A percentile compares a stretch with the other conserved stretches of the same genome.
phyloP scores from a whole-genome alignment of 1,139 yeast species.

The Nakaseomyces delphensis region DNA sequence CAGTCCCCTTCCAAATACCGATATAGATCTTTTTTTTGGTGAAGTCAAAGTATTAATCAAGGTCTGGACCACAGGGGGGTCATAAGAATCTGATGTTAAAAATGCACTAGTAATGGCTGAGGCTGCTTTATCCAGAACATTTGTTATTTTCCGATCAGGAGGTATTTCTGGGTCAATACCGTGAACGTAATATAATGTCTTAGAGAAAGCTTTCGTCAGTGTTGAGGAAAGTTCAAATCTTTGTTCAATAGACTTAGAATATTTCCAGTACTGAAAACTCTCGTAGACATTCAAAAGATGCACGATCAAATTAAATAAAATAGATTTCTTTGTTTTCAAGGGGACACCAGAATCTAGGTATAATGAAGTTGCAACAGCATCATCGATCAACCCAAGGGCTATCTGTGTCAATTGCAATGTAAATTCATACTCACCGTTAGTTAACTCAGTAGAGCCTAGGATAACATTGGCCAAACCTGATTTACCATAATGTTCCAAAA shows the following conservation, averaged over 20 bases:
- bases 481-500: slow-evolving; percentile 57
- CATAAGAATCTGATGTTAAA: slow-evolving; percentile 43
- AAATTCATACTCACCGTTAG: slow-evolving; percentile 56
- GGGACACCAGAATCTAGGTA: slow-evolving; percentile 34
- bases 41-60: slow-evolving; percentile 38
- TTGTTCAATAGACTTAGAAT: slow-evolving; percentile 43
- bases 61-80: slow-evolving; percentile 44
- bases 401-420: slow-evolving; percentile 52
- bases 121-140: slow-evolving; percentile 45
- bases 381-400: slow-evolving; percentile 45
- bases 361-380: slow-evolving; percentile 37
- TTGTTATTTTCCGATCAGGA: slow-evolving; percentile 39
- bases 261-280: slow-evolving; percentile 65
- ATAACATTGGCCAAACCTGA: slow-evolving; percentile 59
- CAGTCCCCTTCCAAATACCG: slow-evolving; percentile 16
- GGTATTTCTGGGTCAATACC: slow-evolving; percentile 44
- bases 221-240: slow-evolving; percentile 54
- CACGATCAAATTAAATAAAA: slow-evolving; percentile 46
- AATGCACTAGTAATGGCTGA: slow-evolving; percentile 47
- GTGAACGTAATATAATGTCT: slow-evolving; percentile 47
- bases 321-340: slow-evolving; percentile 42
- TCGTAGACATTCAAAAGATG: slow-evolving; percentile 65
- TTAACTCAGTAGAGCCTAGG: slow-evolving; percentile 67
- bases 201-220: slow-evolving; percentile 48
- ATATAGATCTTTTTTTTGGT: slow-evolving; percentile 27